Evolutionary conservation across 352 stramenopile genomes (phyloP).

Genomic region (Globisporangium parvum): DNA sequence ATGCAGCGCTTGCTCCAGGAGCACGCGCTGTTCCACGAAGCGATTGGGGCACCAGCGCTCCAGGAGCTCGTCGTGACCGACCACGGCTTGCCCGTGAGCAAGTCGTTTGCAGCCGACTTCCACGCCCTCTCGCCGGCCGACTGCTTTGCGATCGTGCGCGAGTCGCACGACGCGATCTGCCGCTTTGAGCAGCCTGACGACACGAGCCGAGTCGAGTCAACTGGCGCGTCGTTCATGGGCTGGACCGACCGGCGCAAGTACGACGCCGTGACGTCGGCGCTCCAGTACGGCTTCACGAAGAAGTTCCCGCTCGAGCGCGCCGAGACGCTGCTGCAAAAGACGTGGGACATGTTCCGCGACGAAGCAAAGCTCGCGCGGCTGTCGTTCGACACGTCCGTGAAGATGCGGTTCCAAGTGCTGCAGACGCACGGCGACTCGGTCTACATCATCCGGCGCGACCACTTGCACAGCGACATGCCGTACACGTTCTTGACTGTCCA

Average conservation of each 20-base stretch:
- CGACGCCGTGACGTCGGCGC: constrained; percentile 18
- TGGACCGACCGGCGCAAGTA: constrained; percentile 47
- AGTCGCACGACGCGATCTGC: constrained; percentile 49
- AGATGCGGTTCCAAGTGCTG: constrained; percentile 37
- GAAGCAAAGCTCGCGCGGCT: constrained; percentile 31
- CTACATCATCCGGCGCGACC: constrained; percentile 49
- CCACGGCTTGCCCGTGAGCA: constrained; percentile 25
- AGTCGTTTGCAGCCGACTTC: constrained; percentile 28
- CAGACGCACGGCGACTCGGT: constrained; percentile 51
- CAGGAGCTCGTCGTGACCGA: not conserved
- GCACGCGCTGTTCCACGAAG: constrained; percentile 29
- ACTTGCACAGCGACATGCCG: constrained; percentile 32
- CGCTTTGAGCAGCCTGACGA: constrained; percentile 28
- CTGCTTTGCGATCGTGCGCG: constrained; percentile 47
- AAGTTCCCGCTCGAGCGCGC: constrained; percentile 27
- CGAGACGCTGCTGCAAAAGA: constrained; percentile 29
- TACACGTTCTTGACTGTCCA: constrained; percentile 53
- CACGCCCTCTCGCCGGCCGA: constrained; percentile 14
- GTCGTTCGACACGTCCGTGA: constrained; percentile 42
- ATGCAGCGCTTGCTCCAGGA: constrained; percentile 25
- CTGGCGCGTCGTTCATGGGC: constrained; percentile 42
- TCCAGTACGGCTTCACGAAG: constrained; percentile 48
- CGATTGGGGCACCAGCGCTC: constrained; percentile 6
- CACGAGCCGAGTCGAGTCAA: constrained; percentile 18
- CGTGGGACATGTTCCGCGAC: constrained; percentile 41